Conservation (phyloP, 345 rosid genomes). For the Pugionium cornutum region DNA sequence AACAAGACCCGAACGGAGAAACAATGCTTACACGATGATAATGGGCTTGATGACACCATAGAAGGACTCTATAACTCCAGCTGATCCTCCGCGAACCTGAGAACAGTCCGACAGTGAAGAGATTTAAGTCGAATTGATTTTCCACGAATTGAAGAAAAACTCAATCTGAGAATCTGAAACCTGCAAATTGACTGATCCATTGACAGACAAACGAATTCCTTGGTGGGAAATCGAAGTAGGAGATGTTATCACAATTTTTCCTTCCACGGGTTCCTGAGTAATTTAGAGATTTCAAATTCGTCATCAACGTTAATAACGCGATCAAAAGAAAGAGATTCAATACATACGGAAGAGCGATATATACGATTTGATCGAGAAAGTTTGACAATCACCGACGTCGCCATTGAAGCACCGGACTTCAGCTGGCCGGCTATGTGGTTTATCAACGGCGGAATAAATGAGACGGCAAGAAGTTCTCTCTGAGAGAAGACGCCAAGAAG, state of each 20-base stretch:
- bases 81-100: slow-evolving; percentile 90
- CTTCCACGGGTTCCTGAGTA: slow-evolving; percentile 62
- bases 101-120: not conserved
- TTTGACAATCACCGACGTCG: slow-evolving; percentile 52
- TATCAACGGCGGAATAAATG: slow-evolving; percentile 13
- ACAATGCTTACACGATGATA: slow-evolving; percentile 51
- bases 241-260: slow-evolving; percentile 70
- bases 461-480: slow-evolving; percentile 30
- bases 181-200: slow-evolving; percentile 80
- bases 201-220: slow-evolving; percentile 63
- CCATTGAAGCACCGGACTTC: slow-evolving; percentile 16
- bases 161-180: slow-evolving; percentile 33
- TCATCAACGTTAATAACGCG: not conserved
- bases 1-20: slow-evolving; percentile 15
- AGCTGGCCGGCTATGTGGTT: not conserved
- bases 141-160: slow-evolving; percentile 4
- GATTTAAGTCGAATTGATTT: not conserved
- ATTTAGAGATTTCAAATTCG: not conserved
- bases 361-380: slow-evolving; percentile 70
- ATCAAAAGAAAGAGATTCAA: not conserved
- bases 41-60: slow-evolving; percentile 85
- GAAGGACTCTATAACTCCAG: slow-evolving; percentile 80
- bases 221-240: slow-evolving; percentile 71
- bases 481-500: not conserved
- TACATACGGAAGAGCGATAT: slow-evolving; percentile 63